These are phyloP conservation scores for Calamus simplicifolius DNA, from an alignment of 176 grass and related monocot genomes.

Conservation along the genomic window DNA sequence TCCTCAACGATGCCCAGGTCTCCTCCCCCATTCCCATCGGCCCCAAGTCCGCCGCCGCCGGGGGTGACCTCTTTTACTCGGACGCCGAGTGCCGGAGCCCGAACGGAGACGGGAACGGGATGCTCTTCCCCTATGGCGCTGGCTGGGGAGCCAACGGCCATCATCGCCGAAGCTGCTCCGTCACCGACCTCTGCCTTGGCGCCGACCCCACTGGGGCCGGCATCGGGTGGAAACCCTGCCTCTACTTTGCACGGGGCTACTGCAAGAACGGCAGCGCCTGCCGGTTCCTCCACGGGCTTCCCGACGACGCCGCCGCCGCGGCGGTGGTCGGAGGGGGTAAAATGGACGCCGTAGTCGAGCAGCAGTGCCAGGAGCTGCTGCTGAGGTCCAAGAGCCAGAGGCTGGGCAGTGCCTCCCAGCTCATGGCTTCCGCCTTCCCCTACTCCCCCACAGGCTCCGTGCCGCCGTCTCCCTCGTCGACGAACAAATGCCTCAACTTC, in stretches of 20 bases:
- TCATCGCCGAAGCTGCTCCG: conserved; percentile 51
- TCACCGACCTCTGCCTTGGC: conserved; percentile 56
- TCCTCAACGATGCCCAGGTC: conserved; percentile 43
- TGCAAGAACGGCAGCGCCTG: conserved; percentile 90
- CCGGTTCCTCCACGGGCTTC: conserved; percentile 65
- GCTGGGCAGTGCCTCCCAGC: conserved; percentile 27
- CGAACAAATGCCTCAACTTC: conserved; percentile 75
- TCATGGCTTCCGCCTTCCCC: conserved; percentile 38
- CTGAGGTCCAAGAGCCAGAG: conserved; percentile 70
- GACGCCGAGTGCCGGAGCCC: conserved; percentile 35
- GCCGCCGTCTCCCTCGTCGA: conserved; percentile 51
- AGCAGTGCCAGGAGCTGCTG: conserved; percentile 67
- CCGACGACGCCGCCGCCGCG: conserved; percentile 25
- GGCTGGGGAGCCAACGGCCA: conserved; percentile 27
- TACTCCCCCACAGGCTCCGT: conserved; percentile 72
- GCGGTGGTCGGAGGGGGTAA: conserved; percentile 6
- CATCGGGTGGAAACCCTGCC: conserved; percentile 74
- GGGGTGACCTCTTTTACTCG: conserved; percentile 10
- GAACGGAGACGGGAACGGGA: conserved; percentile 14
- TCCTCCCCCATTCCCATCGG: background rate
- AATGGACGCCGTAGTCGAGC: conserved; percentile 36
- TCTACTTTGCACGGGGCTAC: conserved; percentile 80
- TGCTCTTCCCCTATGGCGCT: conserved; percentile 27
- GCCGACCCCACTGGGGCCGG: conserved; percentile 8
- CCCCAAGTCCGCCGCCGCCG: conserved; percentile 16